Conservation (phyloP, 768 basidiomycete genomes). For the Tricholoma bakamatsutake region DNA sequence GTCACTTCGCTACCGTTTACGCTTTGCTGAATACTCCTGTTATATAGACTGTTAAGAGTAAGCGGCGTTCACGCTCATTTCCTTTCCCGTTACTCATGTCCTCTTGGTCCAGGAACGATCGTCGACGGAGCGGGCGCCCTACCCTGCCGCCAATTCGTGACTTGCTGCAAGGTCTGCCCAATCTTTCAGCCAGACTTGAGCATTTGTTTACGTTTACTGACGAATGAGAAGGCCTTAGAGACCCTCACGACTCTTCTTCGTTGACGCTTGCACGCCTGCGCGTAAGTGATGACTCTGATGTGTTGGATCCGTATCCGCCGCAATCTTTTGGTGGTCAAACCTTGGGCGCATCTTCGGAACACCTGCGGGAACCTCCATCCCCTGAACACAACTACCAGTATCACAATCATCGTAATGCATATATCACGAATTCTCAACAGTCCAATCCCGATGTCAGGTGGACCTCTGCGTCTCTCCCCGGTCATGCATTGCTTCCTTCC, state of each 20-base stretch:
- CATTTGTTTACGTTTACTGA: not conserved
- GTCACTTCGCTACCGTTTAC: conserved; percentile 7
- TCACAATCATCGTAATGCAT: not conserved
- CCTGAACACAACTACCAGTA: not conserved
- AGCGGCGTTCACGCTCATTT: not conserved
- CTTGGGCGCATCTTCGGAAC: not conserved
- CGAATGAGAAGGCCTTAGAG: conserved; percentile 8
- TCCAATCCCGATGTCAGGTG: not conserved
- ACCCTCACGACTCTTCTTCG: conserved; percentile 27
- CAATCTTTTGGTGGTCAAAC: not conserved
- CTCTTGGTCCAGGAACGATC: conserved; percentile 25
- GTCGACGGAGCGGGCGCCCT: conserved; percentile 36
- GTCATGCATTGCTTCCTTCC: not conserved
- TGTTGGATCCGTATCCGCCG: not conserved
- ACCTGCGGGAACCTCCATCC: not conserved
- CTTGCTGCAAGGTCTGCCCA: conserved; percentile 50
- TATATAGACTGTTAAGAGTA: conserved; percentile 8
- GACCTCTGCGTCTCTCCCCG: not conserved
- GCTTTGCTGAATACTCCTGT: conserved; percentile 7
- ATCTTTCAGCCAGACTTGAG: not conserved
- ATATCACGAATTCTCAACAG: not conserved
- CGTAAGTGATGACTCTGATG: conserved; percentile 32
- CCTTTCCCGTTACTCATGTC: conserved; percentile 17
- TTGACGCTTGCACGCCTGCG: conserved; percentile 38
- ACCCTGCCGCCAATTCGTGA: conserved; percentile 70